Conservation (phyloP, 2,329 filamentous ascomycete genomes). For the Metarhizium guizhouense region DNA sequence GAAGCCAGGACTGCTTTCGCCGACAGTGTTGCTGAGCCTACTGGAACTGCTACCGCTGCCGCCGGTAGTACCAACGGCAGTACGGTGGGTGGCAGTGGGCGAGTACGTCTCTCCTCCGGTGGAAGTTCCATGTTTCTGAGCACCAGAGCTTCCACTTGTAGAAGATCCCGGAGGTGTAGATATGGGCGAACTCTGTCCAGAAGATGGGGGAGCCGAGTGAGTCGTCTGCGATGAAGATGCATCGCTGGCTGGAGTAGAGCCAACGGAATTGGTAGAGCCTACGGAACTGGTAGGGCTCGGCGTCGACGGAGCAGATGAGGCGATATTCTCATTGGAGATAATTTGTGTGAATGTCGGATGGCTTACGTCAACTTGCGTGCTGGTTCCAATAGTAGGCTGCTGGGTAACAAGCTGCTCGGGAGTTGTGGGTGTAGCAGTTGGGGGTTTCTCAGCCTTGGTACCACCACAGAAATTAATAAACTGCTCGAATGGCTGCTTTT, state of each 20-base stretch:
- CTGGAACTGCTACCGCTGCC: neutral
- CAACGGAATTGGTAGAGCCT: neutral
- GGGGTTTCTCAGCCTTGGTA: conserved; percentile 9
- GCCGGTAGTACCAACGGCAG: neutral
- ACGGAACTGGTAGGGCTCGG: neutral
- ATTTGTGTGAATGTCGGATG: conserved; percentile 13
- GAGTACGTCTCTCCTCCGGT: neutral
- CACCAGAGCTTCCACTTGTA: neutral
- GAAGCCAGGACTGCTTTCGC: neutral
- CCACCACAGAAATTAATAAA: conserved; percentile 37
- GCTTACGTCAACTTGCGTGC: conserved; percentile 16
- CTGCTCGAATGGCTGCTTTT: conserved; percentile 29
- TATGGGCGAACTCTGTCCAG: neutral
- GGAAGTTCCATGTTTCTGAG: neutral
- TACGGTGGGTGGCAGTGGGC: neutral
- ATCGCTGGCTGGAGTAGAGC: neutral
- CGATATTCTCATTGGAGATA: neutral
- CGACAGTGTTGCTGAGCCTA: neutral
- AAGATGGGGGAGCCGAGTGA: neutral
- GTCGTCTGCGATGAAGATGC: neutral
- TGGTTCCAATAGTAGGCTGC: conserved; percentile 14
- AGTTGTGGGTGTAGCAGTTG: conserved; percentile 5
- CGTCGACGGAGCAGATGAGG: neutral
- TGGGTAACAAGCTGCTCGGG: conserved; percentile 17
- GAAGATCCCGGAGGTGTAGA: neutral